Evolutionary conservation across 805 yeast species (phyloP), one percentile per base, ranked within the genome.

Genomic region (Cyberlindnera subsufficiens): DNA sequence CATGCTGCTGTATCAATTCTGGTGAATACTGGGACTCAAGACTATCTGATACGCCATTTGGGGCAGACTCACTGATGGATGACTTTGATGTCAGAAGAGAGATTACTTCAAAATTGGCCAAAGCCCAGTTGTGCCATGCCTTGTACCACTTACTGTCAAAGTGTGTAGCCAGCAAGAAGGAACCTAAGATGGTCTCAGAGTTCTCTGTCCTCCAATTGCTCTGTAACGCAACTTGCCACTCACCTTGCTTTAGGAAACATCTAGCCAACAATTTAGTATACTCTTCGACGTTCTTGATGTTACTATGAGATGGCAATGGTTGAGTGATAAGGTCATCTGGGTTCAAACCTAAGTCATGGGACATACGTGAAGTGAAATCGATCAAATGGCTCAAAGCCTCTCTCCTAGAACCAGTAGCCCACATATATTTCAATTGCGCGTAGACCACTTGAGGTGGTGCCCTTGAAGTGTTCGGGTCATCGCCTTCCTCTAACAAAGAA

Each of bases 101-200:
- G 17, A 91, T 84, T 1, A 91, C 98, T 59, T 93, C 97, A 60
- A 90, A 93, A 63, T 95, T 93, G 1, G 98, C 97, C 58, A 95
- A 70, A 0, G 99, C 99, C 99, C 99, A 93, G 58, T 89, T 91
- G 61, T 93, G 99, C 99, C 99, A 95, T 15, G 98, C 99, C 59
- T 95, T 93, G 58, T 93, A 93, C 96, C 99, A 93, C 19, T 77
- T 75, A 30, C 77, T 72, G 60, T 93, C 97, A 63, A 93, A 91
- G 60, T 90, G 96, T 0, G 99, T 91, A 0, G 99, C 98, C 50
- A 93, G 70, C 42, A 93, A 67, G 60, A 87, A 93, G 0, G 97
- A 89, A 11, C 97, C 96, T 45, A 93, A 67, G 50, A 93, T 88
- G 1, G 90, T 84, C 35, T 88, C 90, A 1, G 90, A 80, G 31